Evolutionary conservation across 2,329 filamentous ascomycete genomes (phyloP).

Genomic region (Colletotrichum higginsianum): DNA sequence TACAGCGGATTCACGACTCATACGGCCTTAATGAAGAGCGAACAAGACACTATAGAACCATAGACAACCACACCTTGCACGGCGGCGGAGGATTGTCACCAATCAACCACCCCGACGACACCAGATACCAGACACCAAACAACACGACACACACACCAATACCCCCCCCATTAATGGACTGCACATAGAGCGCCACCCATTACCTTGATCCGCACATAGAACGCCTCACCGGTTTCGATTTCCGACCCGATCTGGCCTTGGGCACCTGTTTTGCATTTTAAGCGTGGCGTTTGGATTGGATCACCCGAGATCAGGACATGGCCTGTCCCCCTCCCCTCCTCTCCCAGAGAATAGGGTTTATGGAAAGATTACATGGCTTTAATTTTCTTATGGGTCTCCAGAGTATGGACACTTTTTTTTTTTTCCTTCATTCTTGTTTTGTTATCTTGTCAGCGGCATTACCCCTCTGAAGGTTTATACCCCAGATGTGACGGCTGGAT

Average conservation of each 20-base stretch:
- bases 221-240: constrained; percentile 16
- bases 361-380: constrained; percentile 17
- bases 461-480: constrained; percentile 37
- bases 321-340: constrained; percentile 14
- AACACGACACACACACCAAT: constrained; percentile 29
- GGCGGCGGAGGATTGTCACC: constrained; percentile 28
- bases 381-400: constrained; percentile 3
- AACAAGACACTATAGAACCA: constrained; percentile 39
- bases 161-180: constrained; percentile 38
- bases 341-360: constrained; percentile 5
- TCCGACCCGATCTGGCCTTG: constrained; percentile 21
- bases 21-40: constrained; percentile 36
- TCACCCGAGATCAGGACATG: constrained; percentile 22
- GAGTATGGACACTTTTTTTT: constrained; percentile 13
- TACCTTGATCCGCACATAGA: constrained; percentile 27
- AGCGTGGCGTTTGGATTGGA: constrained; percentile 38
- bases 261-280: constrained; percentile 38
- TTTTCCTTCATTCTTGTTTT: too few species aligned
- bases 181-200: constrained; percentile 26
- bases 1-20: constrained; percentile 45
- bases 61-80: constrained; percentile 29
- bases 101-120: constrained; percentile 12
- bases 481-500: constrained; percentile 34
- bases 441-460: constrained; percentile 19
- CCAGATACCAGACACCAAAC: constrained; percentile 11